Percentiles rank a stretch among this genome's conserved stretches.
phyloP scores from a whole-genome alignment of 2,329 filamentous ascomycete species.

The Penicillium polonicum region DNA sequence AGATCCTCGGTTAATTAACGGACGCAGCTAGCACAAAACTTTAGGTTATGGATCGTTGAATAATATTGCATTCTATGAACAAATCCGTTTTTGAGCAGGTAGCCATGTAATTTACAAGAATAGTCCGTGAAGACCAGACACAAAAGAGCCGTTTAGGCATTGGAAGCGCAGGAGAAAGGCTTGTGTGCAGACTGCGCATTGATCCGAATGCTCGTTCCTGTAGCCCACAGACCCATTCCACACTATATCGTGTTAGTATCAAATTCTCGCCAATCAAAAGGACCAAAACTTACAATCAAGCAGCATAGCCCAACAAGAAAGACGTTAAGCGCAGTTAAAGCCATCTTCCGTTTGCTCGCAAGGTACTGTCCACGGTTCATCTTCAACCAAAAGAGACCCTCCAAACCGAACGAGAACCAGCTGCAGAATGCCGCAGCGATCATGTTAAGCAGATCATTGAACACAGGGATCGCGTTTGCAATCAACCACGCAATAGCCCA shows the following conservation, averaged over 20 bases:
- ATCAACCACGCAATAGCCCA: constrained; percentile 66
- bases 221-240: constrained; percentile 27
- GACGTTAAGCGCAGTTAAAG: not conserved
- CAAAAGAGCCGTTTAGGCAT: not conserved
- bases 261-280: no score
- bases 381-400: constrained; percentile 35
- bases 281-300: not conserved
- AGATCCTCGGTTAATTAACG: no score
- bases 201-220: constrained; percentile 11
- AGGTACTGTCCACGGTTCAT: constrained; percentile 34
- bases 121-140: not conserved
- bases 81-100: not conserved
- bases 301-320: not conserved
- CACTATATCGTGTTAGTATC: constrained; percentile 15
- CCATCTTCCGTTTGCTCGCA: constrained; percentile 1
- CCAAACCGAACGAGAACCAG: constrained; percentile 3
- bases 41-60: not conserved
- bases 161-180: constrained; percentile 1
- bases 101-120: not conserved
- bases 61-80: not conserved
- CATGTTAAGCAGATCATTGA: constrained; percentile 63
- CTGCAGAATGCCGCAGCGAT: constrained; percentile 39
- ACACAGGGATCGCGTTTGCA: constrained; percentile 67
- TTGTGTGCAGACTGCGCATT: not conserved
- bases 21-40: no score